These are phyloP conservation scores for Mycena haematopus DNA, from an alignment of 768 basidiomycete species.

Conservation along the genomic window DNA sequence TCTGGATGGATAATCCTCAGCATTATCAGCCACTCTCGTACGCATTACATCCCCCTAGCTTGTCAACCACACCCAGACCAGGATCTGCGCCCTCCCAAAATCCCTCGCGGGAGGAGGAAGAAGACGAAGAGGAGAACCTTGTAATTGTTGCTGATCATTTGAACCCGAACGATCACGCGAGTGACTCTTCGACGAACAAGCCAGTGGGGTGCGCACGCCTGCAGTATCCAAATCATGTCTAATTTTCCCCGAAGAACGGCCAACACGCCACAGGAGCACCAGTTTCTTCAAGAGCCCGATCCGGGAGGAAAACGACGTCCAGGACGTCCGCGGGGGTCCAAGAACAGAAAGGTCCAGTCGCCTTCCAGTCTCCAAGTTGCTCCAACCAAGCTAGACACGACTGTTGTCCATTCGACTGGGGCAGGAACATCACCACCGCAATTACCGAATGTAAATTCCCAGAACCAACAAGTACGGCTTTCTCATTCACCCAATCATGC, in stretches of 20 bases:
- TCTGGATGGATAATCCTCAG: slow-evolving; percentile 70
- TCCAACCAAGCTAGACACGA: slow-evolving; percentile 17
- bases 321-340: slow-evolving; percentile 81
- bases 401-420: slow-evolving; percentile 7
- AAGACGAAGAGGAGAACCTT: slow-evolving; percentile 81
- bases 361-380: slow-evolving; percentile 3
- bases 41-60: slow-evolving; percentile 67
- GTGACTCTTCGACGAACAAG: slow-evolving; percentile 43
- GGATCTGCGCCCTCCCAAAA: slow-evolving; percentile 20
- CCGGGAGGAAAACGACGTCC: slow-evolving; percentile 66
- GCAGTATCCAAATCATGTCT: neutral
- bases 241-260: slow-evolving; percentile 5
- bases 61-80: slow-evolving; percentile 39
- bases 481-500: neutral
- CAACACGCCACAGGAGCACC: slow-evolving; percentile 15
- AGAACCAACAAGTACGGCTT: slow-evolving; percentile 24
- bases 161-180: slow-evolving; percentile 51
- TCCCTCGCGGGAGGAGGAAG: slow-evolving; percentile 58
- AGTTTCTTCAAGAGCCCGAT: slow-evolving; percentile 44
- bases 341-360: slow-evolving; percentile 62
- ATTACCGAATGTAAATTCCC: slow-evolving; percentile 44
- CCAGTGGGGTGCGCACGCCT: slow-evolving; percentile 35
- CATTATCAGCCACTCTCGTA: slow-evolving; percentile 84
- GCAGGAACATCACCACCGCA: slow-evolving; percentile 47
- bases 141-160: slow-evolving; percentile 74